A percentile compares a stretch with the other conserved stretches of the same genome.
Conservation (phyloP, 1,284 basidiomycete genomes). For the Malassezia nana region DNA sequence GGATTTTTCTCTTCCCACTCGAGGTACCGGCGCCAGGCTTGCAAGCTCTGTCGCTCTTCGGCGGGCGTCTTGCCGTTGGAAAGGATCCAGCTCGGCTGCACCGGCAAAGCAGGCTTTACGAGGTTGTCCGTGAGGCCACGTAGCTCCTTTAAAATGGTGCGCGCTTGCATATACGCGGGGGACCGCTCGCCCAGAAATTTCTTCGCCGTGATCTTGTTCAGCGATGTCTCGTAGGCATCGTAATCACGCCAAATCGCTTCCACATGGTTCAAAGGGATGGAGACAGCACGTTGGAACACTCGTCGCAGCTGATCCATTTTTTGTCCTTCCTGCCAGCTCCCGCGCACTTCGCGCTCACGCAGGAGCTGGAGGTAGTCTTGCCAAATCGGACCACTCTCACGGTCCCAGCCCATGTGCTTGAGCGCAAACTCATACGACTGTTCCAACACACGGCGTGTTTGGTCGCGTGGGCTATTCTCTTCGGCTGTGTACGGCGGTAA, state of each 20-base stretch:
- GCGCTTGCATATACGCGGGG: conserved; percentile 81
- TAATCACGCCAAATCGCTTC: conserved; percentile 90
- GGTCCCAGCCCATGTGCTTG: conserved; percentile 69
- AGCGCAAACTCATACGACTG: conserved; percentile 91
- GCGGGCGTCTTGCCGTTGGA: conserved; percentile 11
- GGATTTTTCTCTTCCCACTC: conserved; percentile 96
- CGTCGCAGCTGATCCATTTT: conserved; percentile 87
- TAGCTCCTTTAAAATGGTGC: conserved; percentile 74
- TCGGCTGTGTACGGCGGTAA: conserved; percentile 34
- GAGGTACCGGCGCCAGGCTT: conserved; percentile 80
- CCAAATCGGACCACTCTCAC: conserved; percentile 56
- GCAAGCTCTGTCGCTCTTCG: conserved; percentile 62
- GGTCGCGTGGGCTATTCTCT: conserved; percentile 53
- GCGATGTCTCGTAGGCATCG: conserved; percentile 78
- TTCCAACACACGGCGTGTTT: conserved; percentile 63
- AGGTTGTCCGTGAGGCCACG: conserved; percentile 55
- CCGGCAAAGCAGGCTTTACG: conserved; percentile 32
- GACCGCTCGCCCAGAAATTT: conserved; percentile 81
- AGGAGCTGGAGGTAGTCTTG: conserved; percentile 68
- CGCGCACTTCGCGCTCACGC: conserved; percentile 57
- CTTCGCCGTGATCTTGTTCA: conserved; percentile 90
- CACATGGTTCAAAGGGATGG: conserved; percentile 84
- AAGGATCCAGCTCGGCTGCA: conserved; percentile 29
- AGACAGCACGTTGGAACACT: conserved; percentile 83
- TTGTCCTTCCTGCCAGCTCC: conserved; percentile 79